Percentiles rank a stretch among this genome's conserved stretches.
phyloP scores from a whole-genome alignment of 148 eudicot genomes.

The Nepenthes mirabilis region DNA sequence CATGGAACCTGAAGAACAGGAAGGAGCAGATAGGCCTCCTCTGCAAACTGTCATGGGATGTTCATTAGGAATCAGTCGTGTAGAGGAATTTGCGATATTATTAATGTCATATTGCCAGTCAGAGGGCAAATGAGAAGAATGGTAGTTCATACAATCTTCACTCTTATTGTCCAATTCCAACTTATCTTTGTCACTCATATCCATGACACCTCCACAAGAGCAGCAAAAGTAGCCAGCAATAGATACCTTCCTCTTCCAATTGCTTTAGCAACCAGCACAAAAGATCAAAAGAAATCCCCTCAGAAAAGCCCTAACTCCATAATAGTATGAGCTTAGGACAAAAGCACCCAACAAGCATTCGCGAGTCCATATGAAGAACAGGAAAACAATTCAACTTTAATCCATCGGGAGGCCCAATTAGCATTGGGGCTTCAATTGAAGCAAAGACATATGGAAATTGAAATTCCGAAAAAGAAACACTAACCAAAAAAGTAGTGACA shows the following conservation, averaged over 20 bases:
- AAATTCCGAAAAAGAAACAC: too few relatives aligned
- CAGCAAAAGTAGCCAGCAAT: conserved; percentile 7
- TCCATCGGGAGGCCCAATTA: too few relatives aligned
- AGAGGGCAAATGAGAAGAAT: too few relatives aligned
- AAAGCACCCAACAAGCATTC: conserved; percentile 8
- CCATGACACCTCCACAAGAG: conserved; percentile 20
- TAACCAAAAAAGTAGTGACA: too few relatives aligned
- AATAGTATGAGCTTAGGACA: conserved; percentile 8
- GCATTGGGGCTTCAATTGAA: too few relatives aligned
- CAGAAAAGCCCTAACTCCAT: conserved; percentile 20
- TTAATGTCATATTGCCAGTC: too few relatives aligned
- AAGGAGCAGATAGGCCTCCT: conserved; percentile 36
- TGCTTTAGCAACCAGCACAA: background rate
- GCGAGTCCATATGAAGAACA: too few relatives aligned
- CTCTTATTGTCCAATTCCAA: conserved; percentile 42
- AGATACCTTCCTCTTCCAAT: conserved; percentile 3
- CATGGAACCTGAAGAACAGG: conserved; percentile 39
- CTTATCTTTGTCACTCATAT: conserved; percentile 34
- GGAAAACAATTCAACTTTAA: too few relatives aligned
- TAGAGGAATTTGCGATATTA: conserved; percentile 25
- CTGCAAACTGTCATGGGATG: conserved; percentile 25
- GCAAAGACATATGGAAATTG: too few relatives aligned
- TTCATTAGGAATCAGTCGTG: conserved; percentile 24
- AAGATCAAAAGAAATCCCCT: conserved; percentile 3
- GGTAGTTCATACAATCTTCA: conserved; percentile 19